Evolutionary conservation across 2,329 filamentous ascomycete species (phyloP), one percentile per base, ranked within the genome.

Genomic region (Iodosphaeria phyllophila): DNA sequence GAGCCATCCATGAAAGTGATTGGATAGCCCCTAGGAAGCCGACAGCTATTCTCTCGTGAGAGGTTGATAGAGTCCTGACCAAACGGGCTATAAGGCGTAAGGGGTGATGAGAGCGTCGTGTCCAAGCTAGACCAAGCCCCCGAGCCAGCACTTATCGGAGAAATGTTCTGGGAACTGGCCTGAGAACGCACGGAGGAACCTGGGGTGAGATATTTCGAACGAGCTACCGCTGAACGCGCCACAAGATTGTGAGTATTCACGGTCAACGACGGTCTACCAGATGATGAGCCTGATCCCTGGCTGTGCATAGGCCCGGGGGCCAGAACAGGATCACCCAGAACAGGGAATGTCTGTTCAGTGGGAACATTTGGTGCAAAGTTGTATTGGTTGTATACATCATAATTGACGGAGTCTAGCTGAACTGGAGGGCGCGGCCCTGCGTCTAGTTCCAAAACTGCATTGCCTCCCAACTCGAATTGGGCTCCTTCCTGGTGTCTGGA

Each of bases 401-500:
- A 40, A 28, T 40, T 42, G 21, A 39, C 25, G 11, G 39, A 30
- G 14, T 39, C 39, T 21, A 44, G 36, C 30, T 46, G 38, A 24
- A 34, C 35, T 16, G 34, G 37, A 22, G 26, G 25, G 23, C 61
- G 40, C 31, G 60, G 53, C 22, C 38, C 44, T 4, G 60, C 63
- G 38, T 63, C 60, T 30, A 64, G 53, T 35, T 66, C 62, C 30
- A 59, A 44, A 22, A 65, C 60, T 40, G 61, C 58, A 24, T 46
- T 58, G 5, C 56, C 52, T 11, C 50, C 53, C 10, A 66, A 44
- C 38, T 66, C 62, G 25, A 46, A 43, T 23, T 51, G 40, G 20
- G 28, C 34, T 29, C 23, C 24, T 18, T 29, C 28, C 6, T n/a
- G n/a, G n/a, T n/a, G n/a, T n/a, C n/a, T n/a, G n/a, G n/a, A n/a